Conservation (phyloP, 2,329 filamentous ascomycete species). For the Cadophora luteo-olivacea region DNA sequence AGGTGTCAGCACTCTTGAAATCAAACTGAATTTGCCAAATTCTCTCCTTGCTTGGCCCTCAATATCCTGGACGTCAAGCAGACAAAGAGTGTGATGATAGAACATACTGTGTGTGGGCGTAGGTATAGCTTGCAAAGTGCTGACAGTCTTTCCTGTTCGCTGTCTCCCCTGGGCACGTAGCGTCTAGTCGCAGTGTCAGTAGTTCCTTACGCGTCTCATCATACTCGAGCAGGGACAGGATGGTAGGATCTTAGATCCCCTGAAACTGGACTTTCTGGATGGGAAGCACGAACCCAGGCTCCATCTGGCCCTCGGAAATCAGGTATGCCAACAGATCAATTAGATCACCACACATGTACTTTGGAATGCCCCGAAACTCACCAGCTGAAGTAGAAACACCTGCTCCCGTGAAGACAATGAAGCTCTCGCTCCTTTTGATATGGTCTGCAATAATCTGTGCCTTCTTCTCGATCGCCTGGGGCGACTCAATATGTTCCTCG, state of each 20-base stretch:
- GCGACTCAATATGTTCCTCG: constrained; percentile 42
- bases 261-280: no score
- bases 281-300: constrained; percentile 41
- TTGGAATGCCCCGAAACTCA: constrained; percentile 26
- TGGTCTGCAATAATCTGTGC: constrained; percentile 46
- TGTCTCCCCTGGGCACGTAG: constrained; percentile 51
- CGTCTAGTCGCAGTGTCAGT: constrained; percentile 41
- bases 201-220: no score
- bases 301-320: constrained; percentile 57
- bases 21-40: no score
- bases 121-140: constrained; percentile 52
- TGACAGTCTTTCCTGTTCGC: constrained; percentile 43
- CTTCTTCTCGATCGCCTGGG: constrained; percentile 46
- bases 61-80: no score
- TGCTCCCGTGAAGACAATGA: constrained; percentile 55
- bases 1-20: no score
- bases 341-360: no score
- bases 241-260: no score
- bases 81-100: no score
- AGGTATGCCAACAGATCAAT: constrained; percentile 45
- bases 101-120: constrained; percentile 49
- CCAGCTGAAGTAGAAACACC: constrained; percentile 55
- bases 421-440: constrained; percentile 52
- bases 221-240: no score
- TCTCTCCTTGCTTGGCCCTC: no score